A percentile compares a stretch with the other conserved stretches of the same genome.
Evolutionary conservation across 495 filamentous ascomycete species (phyloP).

Genomic region (Amphirosellinia nigrospora): DNA sequence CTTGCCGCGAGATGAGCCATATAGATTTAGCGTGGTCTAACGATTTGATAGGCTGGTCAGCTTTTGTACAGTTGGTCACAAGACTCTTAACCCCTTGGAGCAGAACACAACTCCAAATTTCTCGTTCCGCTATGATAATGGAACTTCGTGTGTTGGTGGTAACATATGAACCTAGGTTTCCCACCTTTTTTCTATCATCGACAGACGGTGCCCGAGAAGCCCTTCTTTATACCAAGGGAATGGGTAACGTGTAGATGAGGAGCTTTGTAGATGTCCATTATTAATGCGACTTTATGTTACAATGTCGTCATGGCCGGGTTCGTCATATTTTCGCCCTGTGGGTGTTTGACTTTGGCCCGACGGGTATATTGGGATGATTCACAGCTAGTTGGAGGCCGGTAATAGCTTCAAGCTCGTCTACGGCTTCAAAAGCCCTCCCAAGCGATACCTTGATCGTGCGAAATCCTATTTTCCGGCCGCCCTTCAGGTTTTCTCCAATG

Average conservation of each 20-base stretch:
- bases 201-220: neutral
- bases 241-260: neutral
- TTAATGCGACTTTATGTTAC: neutral
- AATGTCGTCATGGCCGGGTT: neutral
- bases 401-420: slow-evolving; percentile 56
- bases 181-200: neutral
- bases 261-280: neutral
- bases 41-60: neutral
- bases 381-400: slow-evolving; percentile 57
- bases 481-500: slow-evolving; percentile 92
- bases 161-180: neutral
- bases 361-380: slow-evolving; percentile 50
- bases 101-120: neutral
- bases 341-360: slow-evolving; percentile 42
- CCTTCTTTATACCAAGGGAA: neutral
- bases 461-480: slow-evolving; percentile 76
- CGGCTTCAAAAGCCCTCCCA: slow-evolving; percentile 77
- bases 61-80: neutral
- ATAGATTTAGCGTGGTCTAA: neutral
- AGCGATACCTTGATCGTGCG: slow-evolving; percentile 82
- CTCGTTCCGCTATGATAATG: neutral
- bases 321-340: slow-evolving; percentile 47
- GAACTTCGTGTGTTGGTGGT: neutral
- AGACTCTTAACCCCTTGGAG: neutral
- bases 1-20: neutral